phyloP scores from a whole-genome alignment of 2,329 filamentous ascomycete species.

The Penicillium sp. region DNA sequence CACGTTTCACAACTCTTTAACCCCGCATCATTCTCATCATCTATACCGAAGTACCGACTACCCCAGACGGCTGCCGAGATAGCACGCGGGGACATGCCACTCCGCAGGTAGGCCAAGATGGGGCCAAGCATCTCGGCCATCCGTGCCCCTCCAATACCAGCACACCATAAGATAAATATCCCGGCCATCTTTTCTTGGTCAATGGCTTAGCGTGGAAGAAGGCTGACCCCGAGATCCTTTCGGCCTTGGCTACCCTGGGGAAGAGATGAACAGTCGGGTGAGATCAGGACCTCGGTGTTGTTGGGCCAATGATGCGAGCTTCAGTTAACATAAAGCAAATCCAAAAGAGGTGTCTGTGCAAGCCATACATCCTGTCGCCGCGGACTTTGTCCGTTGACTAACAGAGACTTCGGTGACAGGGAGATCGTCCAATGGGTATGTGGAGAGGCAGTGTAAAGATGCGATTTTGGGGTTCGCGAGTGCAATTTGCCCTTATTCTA shows the following conservation, averaged over 20 bases:
- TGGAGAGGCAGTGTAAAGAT: not conserved
- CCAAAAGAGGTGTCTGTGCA: not conserved
- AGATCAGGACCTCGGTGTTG: constrained; percentile 11
- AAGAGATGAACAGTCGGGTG: constrained; percentile 1
- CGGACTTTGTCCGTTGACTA: not conserved
- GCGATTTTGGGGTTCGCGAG: not conserved
- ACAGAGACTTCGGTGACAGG: not conserved
- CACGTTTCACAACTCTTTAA: not conserved
- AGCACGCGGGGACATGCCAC: constrained; percentile 14
- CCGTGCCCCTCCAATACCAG: constrained; percentile 14
- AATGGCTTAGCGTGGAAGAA: constrained; percentile 13
- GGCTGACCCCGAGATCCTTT: constrained; percentile 9
- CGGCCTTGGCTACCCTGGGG: constrained; percentile 10
- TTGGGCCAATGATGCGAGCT: constrained; percentile 4
- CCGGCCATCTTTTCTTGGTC: constrained; percentile 3
- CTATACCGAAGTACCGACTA: constrained; percentile 4
- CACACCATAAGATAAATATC: constrained; percentile 7
- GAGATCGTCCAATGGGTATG: not conserved
- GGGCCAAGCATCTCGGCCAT: constrained; percentile 21
- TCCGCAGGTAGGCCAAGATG: constrained; percentile 21
- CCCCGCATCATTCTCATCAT: constrained; percentile 13
- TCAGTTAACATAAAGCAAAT: not conserved
- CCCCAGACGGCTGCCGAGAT: constrained; percentile 11
- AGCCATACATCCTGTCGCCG: not conserved
- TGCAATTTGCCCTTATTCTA: not conserved